Evolutionary conservation across 345 rosid genomes (phyloP), one percentile per base, ranked within the genome.

Genomic region (Arabidopsis arenosa): DNA sequence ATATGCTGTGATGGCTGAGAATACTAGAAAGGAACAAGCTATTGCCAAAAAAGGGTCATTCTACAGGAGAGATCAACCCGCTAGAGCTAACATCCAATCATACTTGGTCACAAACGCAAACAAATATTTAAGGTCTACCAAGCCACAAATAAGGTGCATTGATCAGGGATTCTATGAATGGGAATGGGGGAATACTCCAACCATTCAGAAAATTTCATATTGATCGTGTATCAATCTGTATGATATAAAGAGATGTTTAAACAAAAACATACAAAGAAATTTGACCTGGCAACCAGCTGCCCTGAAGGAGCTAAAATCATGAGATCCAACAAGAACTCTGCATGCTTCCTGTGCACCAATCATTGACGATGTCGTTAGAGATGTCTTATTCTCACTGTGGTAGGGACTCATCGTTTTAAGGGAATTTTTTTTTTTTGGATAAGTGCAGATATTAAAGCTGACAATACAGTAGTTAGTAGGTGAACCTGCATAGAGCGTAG

Each of bases 291-390:
- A 92, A 82, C 95, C 90, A 76, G 92, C 32, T 66, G 97, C 96
- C 83, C 97, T 84, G 85, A 94, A 94, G 85, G 98, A 92, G 81
- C 96, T 94, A 79, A 94, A 94, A 83, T 94, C 97, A 74, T 90
- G 97, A 70, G 74, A 71, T 35, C 98, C 98, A 79, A 83, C 82
- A 79, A 94, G 96, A 82, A 89, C 78, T 85, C 80, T 86, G 91
- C 98, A 92, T 53, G 97, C 97, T 81, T 88, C 96, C 98, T 94
- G 92, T 75, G 80, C 37, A 56, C 48, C 72, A 57, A 75, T 35
- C 55, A 67, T 63, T 43, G 69, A 59, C 7, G 1, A 23, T 26
- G 10, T 53, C 28, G 7, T 72, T 41, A 65, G 68, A 40, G 53
- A 37, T 63, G 5, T 37, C 49, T 64, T 32, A 4, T 45, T 70